A percentile compares a stretch with the other conserved stretches of the same genome.
Evolutionary conservation across 2,329 filamentous ascomycete genomes (phyloP).

Genomic region (Verticillium dahliae): DNA sequence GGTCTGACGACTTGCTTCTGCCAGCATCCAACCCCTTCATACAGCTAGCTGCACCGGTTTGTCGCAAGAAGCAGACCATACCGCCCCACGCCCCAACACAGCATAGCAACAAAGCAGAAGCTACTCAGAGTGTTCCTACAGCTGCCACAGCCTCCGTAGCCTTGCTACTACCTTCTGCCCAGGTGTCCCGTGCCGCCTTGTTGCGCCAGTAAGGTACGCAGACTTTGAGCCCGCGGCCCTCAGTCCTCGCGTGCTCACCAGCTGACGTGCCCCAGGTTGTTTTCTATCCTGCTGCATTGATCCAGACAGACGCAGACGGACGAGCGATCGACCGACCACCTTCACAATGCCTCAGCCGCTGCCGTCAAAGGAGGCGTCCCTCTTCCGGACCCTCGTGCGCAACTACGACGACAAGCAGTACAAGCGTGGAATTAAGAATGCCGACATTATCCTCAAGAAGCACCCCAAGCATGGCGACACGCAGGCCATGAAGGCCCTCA

Average conservation of each 20-base stretch:
- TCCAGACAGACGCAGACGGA: background rate
- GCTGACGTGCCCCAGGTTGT: background rate
- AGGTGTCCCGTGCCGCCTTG: background rate
- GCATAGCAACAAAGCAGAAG: background rate
- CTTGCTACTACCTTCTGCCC: background rate
- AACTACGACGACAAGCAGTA: slow-evolving; percentile 98
- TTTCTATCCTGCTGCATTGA: background rate
- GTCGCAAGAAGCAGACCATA: background rate
- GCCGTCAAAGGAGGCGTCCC: slow-evolving; percentile 81
- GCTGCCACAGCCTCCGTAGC: background rate
- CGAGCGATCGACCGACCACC: background rate
- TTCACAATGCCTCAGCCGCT: slow-evolving; percentile 62
- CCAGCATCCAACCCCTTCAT: background rate
- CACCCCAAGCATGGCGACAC: slow-evolving; percentile 96
- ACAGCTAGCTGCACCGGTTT: background rate
- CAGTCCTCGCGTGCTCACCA: background rate
- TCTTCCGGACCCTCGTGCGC: slow-evolving; percentile 92
- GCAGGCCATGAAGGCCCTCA: slow-evolving; percentile 97
- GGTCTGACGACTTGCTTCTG: background rate
- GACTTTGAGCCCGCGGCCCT: background rate
- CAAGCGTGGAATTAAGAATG: slow-evolving; percentile 87
- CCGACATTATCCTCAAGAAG: slow-evolving; percentile 94
- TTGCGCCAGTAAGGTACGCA: background rate
- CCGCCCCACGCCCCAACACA: background rate
- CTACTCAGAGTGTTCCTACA: background rate